Evolutionary conservation across 176 grass and related monocot species (phyloP).

Genomic region (Bromus sterilis): DNA sequence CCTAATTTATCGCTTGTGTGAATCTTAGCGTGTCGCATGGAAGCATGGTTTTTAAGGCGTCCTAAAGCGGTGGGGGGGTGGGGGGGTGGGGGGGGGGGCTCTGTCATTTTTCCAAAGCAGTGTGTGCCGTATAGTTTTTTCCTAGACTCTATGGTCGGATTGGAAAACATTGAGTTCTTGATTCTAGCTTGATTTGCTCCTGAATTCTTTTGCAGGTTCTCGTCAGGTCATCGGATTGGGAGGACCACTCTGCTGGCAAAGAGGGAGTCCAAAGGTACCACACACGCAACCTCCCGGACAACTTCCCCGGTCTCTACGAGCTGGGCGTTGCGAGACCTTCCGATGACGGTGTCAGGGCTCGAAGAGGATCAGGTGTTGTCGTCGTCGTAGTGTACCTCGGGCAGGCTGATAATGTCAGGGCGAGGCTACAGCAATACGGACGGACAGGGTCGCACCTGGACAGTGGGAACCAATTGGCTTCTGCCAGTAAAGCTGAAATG

Average conservation of each 20-base stretch:
- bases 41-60: too few species aligned
- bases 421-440: conserved; percentile 91
- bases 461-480: conserved; percentile 26
- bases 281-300: conserved; percentile 64
- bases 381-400: conserved; percentile 85
- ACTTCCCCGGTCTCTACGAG: conserved; percentile 79
- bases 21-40: too few species aligned
- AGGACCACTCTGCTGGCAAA: conserved; percentile 51
- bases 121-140: too few species aligned
- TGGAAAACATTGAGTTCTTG: conserved; percentile 7
- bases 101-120: too few species aligned
- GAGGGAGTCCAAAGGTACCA: conserved; percentile 67
- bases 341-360: conserved; percentile 23
- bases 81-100: too few species aligned
- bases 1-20: too few species aligned
- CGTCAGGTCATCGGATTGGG: conserved; percentile 72
- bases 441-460: conserved; percentile 89
- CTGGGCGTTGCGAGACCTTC: conserved; percentile 34
- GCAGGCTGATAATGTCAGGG: conserved; percentile 77
- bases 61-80: too few species aligned
- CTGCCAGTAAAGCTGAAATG: conserved; percentile 21
- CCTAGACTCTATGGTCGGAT: neutral
- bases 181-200: neutral
- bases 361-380: conserved; percentile 19
- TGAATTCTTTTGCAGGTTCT: conserved; percentile 47